Base-by-base conservation (phyloP, 2,329 filamentous ascomycete genomes). In the Fusarium coffeatum region DNA sequence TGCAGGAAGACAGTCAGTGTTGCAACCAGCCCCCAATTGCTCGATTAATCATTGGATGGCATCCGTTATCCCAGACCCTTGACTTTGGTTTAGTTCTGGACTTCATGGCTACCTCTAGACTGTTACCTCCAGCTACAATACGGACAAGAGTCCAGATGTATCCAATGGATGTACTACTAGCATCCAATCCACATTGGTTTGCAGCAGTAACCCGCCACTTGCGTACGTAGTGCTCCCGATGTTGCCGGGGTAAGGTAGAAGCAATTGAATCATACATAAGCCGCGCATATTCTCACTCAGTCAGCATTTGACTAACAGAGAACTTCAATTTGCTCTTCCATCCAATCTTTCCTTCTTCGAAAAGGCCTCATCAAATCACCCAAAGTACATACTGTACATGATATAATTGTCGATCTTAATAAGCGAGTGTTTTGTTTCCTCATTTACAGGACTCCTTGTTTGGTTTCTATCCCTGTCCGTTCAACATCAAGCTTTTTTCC, bases 221-320 rank as follows among this genome's bases (percentile, higher is more conserved):
- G 66, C 71, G 59, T 71, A 67, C 63, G 68, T 57, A 68, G 49
- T 42, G 55, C 55, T 60, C 69, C 69, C 69, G 69, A 71, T 58
- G 57, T 58, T 69, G 65, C 65, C 65, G 69, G 58, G 61, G 28
- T 40, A 57, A n/a, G 11, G n/a, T 34, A 48, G 37, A 47, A 40
- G 47, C 37, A 34, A 32, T 42, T 23, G 25, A 40, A 57, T 66
- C 55, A 45, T 59, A 60, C 68, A 68, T 66, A 69, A 69, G 45
- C 56, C 30, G 55, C 54, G 30, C 49, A 49, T 50, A 53, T 55
- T 66, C 66, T 50, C 55, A 30, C 40, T 45, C 34, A 20, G 40
- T 61, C 60, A 64, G 51, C 60, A 64, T 58, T 59, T 59, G 22
- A 47, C 42, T 34, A 20, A 23, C 42, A 32, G 30, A 45, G 5